phyloP scores from a whole-genome alignment of 495 filamentous ascomycete genomes.

The Glarea lozoyensis region DNA sequence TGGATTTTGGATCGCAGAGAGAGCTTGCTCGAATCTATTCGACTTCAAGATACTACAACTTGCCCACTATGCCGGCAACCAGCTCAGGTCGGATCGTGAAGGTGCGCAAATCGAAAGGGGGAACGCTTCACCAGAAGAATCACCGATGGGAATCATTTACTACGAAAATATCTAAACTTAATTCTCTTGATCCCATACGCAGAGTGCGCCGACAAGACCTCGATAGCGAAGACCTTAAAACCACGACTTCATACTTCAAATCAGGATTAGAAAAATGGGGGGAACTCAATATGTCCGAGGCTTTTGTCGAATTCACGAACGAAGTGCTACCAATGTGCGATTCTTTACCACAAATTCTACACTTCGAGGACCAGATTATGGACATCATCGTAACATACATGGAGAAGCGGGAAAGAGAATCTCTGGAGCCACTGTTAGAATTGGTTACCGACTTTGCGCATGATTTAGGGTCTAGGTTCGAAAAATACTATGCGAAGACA shows the following conservation, averaged over 20 bases:
- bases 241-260: constrained; percentile 66
- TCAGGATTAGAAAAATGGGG: constrained; percentile 78
- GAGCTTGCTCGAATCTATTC: background rate
- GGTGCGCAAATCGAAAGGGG: constrained; percentile 52
- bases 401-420: constrained; percentile 59
- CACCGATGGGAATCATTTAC: constrained; percentile 91
- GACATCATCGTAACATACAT: constrained; percentile 69
- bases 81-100: constrained; percentile 57
- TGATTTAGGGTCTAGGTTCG: constrained; percentile 81
- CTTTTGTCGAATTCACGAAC: constrained; percentile 63
- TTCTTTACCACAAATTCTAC: constrained; percentile 81
- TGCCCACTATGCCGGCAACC: constrained; percentile 41
- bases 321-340: constrained; percentile 71
- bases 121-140: constrained; percentile 66
- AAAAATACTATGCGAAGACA: constrained; percentile 68
- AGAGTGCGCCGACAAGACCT: constrained; percentile 74
- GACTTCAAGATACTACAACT: background rate
- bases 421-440: constrained; percentile 76
- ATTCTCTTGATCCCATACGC: constrained; percentile 77
- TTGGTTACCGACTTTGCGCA: constrained; percentile 84
- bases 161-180: constrained; percentile 84
- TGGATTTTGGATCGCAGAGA: background rate
- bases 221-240: constrained; percentile 61
- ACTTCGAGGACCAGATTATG: constrained; percentile 80
- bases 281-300: constrained; percentile 78